Conservation (phyloP, 352 stramenopile genomes). For the Thraustochytrium sp. region DNA sequence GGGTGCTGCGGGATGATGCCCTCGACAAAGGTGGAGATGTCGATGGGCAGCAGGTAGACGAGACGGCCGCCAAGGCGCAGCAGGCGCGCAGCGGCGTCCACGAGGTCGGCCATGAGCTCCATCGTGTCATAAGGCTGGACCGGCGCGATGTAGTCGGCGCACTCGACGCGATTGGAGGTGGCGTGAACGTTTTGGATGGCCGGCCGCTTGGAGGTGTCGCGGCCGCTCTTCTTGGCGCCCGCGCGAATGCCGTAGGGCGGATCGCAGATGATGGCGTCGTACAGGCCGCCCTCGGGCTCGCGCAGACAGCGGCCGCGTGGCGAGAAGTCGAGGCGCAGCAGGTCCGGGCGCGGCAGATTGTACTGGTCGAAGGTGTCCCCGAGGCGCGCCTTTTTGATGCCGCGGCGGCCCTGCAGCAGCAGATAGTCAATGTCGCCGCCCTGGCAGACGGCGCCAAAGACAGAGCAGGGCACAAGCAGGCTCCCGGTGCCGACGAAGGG, state of each 20-base stretch:
- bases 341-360: constrained; percentile 79
- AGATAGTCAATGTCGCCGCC: constrained; percentile 94
- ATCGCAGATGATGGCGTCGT: constrained; percentile 83
- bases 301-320: constrained; percentile 57
- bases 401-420: constrained; percentile 78
- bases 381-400: constrained; percentile 59
- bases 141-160: constrained; percentile 85
- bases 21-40: constrained; percentile 67
- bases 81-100: constrained; percentile 76
- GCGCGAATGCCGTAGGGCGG: constrained; percentile 87
- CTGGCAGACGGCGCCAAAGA: constrained; percentile 82
- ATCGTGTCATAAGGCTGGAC: constrained; percentile 89
- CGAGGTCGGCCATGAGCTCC: constrained; percentile 92
- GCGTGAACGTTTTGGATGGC: constrained; percentile 49
- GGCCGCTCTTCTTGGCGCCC: constrained; percentile 83
- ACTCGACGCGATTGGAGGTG: constrained; percentile 58
- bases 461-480: constrained; percentile 87
- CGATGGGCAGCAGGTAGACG: constrained; percentile 75
- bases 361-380: constrained; percentile 85
- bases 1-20: constrained; percentile 67
- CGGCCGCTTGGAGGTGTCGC: constrained; percentile 39
- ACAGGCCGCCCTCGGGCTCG: constrained; percentile 47
- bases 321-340: constrained; percentile 85
- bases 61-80: constrained; percentile 68
- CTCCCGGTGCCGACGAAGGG: constrained; percentile 94